Conservation (phyloP, 139 green algal genomes). For the Desmodesmus armatus region DNA sequence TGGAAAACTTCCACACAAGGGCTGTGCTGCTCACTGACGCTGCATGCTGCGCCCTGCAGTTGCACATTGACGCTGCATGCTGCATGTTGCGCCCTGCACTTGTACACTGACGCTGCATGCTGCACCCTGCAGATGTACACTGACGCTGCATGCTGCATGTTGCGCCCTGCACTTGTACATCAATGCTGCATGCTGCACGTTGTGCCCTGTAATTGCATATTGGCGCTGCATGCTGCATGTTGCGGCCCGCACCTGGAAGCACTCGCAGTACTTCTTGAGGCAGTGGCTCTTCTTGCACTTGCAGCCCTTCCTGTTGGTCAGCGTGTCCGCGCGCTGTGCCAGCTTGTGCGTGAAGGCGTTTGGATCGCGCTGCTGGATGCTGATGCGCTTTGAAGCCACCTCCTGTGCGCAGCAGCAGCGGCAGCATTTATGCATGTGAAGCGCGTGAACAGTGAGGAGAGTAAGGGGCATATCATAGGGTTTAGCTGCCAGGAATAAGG, state of each 20-base stretch:
- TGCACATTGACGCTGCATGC: neutral
- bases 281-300: constrained; percentile 79
- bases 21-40: too few species aligned
- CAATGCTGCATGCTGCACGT: neutral
- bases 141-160: neutral
- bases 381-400: constrained; percentile 27
- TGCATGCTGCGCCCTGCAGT: neutral
- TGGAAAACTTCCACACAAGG: too few species aligned
- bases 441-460: too few species aligned
- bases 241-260: constrained; percentile 94
- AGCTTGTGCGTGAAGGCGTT: constrained; percentile 48
- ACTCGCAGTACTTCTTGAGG: constrained; percentile 99
- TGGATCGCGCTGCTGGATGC: constrained; percentile 50
- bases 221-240: neutral
- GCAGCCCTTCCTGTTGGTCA: constrained; percentile 57
- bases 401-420: constrained; percentile 32
- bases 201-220: neutral
- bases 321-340: constrained; percentile 5
- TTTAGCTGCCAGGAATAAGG: too few species aligned
- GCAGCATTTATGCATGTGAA: too few species aligned
- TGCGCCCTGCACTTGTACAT: neutral
- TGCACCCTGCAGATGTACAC: neutral
- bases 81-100: neutral
- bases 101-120: neutral
- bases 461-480: too few species aligned